Base-by-base conservation (phyloP, 208 protist genomes). In the Acanthamoeba triangularis region DNA sequence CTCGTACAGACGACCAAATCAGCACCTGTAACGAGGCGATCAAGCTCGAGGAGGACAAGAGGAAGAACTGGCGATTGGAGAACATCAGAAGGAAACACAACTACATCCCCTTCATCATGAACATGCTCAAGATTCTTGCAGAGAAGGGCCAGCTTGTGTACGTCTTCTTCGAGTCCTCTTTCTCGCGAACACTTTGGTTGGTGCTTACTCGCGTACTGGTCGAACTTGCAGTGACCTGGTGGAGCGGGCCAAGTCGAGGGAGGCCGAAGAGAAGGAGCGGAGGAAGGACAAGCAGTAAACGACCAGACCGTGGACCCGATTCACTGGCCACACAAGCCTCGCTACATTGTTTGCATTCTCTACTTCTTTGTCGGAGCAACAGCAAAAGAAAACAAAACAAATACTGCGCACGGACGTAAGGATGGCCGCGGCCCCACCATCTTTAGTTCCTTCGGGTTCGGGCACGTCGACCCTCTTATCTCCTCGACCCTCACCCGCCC, bases 31-130 rank as follows among this genome's bases (percentile, higher is more conserved):
- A 98, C 41, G 97, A 96, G 28, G 96, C 98, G 72, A 96, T 99
- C 37, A 96, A 85, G 14, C 93, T 96, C 1, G 72, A 99, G 41
- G 69, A 98, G 69, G 90, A 84, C 37, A 96, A 97, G 87, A 96
- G 97, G 2, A 94, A 97, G 94, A 95, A 97, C 65, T 98, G 98
- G 88, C 94, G 98, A 65, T 91, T 96, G 25, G 99, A 99, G 91
- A 99, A 99, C 96, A 91, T 97, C n/a, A 97, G 99, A 37, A 97
- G 99, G 49, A 99, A 99, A 65, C 99, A 99, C 96, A 99, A 99
- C 97, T 99, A 99, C 97, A 98, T 99, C 23, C 99, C 99, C 18
- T 99, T 99, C 97, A 97, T 99, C 65, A 97, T 99, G 8, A 98
- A 98, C 91, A 95, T 99, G 52, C 96, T 99, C 20, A 98, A 99